Percentiles rank a stretch among this genome's conserved stretches.
Conservation (phyloP, 1,139 yeast genomes). For the Entelexis paramagnoliae region DNA sequence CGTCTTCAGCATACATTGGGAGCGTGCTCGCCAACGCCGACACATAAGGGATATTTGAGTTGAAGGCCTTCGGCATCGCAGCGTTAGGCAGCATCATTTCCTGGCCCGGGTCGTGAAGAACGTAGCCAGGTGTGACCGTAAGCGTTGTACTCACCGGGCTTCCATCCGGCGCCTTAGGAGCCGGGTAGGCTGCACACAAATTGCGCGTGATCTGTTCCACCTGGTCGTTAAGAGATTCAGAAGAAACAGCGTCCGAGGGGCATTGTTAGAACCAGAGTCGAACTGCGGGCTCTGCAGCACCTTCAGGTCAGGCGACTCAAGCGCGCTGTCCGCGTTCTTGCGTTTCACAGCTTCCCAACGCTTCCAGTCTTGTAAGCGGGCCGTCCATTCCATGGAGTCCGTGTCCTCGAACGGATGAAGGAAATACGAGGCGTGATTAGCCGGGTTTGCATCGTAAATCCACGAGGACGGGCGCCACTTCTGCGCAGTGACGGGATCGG, state of each 20-base stretch:
- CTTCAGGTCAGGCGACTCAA: not conserved
- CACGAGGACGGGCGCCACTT: slow-evolving; percentile 19
- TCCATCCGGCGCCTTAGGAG: not conserved
- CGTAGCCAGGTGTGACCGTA: slow-evolving; percentile 31
- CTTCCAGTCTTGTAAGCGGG: slow-evolving; percentile 27
- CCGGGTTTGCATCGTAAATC: slow-evolving; percentile 21
- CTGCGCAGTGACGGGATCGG: slow-evolving; percentile 11
- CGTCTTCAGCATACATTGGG: slow-evolving; percentile 25
- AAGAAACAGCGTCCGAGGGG: no score
- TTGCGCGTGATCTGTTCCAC: not conserved
- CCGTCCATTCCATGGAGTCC: slow-evolving; percentile 30
- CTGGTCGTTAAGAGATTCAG: not conserved
- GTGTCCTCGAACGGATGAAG: slow-evolving; percentile 27
- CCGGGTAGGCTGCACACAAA: not conserved
- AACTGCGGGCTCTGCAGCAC: slow-evolving; percentile 10
- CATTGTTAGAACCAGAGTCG: not conserved
- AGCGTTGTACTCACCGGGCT: slow-evolving; percentile 22
- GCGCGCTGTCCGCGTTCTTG: not conserved
- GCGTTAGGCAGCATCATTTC: slow-evolving; percentile 19
- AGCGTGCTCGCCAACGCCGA: slow-evolving; percentile 27
- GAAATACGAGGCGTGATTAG: slow-evolving; percentile 16
- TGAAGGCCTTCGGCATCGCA: slow-evolving; percentile 25
- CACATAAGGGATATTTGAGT: slow-evolving; percentile 29
- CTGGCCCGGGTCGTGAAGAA: slow-evolving; percentile 25
- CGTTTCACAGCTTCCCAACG: slow-evolving; percentile 25